Evolutionary conservation across 768 basidiomycete species (phyloP), one percentile per base, ranked within the genome.

Genomic region (Crepidotus variabilis): DNA sequence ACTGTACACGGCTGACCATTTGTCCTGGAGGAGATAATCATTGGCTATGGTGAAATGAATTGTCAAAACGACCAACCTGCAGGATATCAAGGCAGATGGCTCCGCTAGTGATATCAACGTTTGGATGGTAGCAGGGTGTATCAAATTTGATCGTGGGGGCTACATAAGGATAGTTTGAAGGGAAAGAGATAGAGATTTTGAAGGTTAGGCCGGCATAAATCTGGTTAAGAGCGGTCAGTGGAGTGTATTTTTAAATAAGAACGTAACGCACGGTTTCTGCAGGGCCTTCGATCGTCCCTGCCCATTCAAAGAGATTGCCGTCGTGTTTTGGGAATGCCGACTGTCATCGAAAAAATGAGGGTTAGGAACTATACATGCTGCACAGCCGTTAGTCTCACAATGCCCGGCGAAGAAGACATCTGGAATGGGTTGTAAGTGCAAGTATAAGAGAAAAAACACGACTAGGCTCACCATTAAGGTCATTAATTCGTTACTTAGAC

Each of bases 1-100:
- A 57, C 90, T 92, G 70, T 95, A 93, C 1, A 94, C 88, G 6
- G 94, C 92, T 2, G 90, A 92, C 94, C 93, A 95, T 66, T 94
- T 91, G 71, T 94, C 92, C 89, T 92, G 59, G 32, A 47, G 43
- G 49, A 50, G 34, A 35, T 57, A 20, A 54, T 21, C 45, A 14
- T 34, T 20, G 14, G 21, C 10, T 28, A 6, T 20, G 23, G 16
- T n/a, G n/a, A n/a, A 3, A 35, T 45, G 13, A 11, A 18, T 13
- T 51, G 13, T 59, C 61, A 18, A 60, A 57, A 20, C 11, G 55
- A 68, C 74, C 14, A 56, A 84, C 90, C 80, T 94, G 90, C 47
- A 95, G 73, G 63, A 96, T 94, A 67, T 95, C 92, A 45, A 94
- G 76, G 69, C 90, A 94, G 60, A 93, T 92, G 20, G 86, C 81